These are phyloP conservation scores for Cyclotella kingstonii DNA, from an alignment of 108 stramenopile genomes.

Conservation along the genomic window DNA sequence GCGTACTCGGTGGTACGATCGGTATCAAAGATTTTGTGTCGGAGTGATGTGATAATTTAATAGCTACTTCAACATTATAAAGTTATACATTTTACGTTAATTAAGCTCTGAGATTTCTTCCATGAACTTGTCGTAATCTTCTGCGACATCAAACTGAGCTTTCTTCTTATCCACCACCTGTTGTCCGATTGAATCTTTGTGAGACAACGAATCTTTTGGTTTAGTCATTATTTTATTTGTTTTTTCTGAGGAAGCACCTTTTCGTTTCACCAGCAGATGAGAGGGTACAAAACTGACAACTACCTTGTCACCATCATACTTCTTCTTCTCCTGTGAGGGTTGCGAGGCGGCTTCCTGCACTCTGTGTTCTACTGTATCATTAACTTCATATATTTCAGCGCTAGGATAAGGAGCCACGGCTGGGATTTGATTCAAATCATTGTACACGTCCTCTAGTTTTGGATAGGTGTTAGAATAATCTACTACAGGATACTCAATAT, in stretches of 20 bases:
- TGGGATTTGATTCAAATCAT: constrained; percentile 10
- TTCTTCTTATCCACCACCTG: neutral
- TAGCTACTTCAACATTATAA: too few relatives aligned
- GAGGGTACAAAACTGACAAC: constrained; percentile 76
- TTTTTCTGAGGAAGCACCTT: neutral
- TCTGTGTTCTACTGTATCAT: constrained; percentile 1
- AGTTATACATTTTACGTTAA: too few relatives aligned
- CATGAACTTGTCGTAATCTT: constrained; percentile 58
- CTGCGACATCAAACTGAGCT: constrained; percentile 19
- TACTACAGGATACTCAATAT: constrained; percentile 35
- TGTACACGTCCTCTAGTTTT: constrained; percentile 22
- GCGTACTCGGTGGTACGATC: constrained; percentile 94
- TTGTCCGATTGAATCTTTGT: neutral
- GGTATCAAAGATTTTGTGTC: constrained; percentile 91
- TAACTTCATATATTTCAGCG: neutral
- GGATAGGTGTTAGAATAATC: constrained; percentile 36
- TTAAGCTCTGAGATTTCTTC: constrained; percentile 30
- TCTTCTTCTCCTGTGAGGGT: constrained; percentile 60
- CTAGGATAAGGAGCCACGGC: constrained; percentile 42
- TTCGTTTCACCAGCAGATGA: constrained; percentile 47
- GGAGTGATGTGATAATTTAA: constrained; percentile 81
- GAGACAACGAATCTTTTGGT: too few relatives aligned
- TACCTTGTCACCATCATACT: constrained; percentile 68
- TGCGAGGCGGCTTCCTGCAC: constrained; percentile 7
- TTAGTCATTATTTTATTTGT: constrained; percentile 9